Base-by-base conservation (phyloP, 495 filamentous ascomycete species). In the Trypethelium eluteriae region DNA sequence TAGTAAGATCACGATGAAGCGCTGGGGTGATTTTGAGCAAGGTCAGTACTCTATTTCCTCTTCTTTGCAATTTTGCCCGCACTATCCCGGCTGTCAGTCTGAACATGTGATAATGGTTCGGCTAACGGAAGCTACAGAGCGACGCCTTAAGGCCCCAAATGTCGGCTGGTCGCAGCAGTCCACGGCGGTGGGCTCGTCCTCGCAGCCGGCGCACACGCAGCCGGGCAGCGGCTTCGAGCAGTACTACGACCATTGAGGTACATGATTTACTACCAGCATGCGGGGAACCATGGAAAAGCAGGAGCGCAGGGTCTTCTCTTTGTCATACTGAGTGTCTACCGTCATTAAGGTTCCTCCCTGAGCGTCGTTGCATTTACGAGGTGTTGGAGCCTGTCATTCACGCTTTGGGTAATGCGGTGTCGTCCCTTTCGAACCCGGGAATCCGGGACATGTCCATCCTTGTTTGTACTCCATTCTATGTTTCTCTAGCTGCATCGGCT, bases 1-100 rank as follows among this genome's bases (percentile, higher is more conserved):
- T 74, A 92, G 88, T 74, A 94, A 96, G 84, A 98, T 98, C 72
- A 96, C 93, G 46, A 96, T 98, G 93, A 95, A 94, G 81, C 77
- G 93, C 66, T 98, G 94, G 94, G 90, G 87, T 61, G 94, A 98
- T 79, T 98, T 98, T 75, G 94, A 98, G 80, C 88, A 86, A 75
- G 88, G 84, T 86, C 79, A 72, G 78, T 70, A 36, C 56, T 41
- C 36, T 10, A 46, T 62, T 50, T 6, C 44, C 7, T 38, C 36
- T 11, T 14, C 12, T 35, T 38, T 25, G 36, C 56, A 9, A 62
- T 53, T n/a, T n/a, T 16, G 32, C 16, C 56, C 69, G 39, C 56
- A 9, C 18, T 36, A 16, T 14, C n/a, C 11, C 59, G 25, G 25
- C 25, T 25, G 25, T 25, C 25, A 25, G 25, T 25, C 25, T 25